Evolutionary conservation across 2,329 filamentous ascomycete genomes (phyloP), one percentile per base, ranked within the genome.

Genomic region (Penicillium frequentans): DNA sequence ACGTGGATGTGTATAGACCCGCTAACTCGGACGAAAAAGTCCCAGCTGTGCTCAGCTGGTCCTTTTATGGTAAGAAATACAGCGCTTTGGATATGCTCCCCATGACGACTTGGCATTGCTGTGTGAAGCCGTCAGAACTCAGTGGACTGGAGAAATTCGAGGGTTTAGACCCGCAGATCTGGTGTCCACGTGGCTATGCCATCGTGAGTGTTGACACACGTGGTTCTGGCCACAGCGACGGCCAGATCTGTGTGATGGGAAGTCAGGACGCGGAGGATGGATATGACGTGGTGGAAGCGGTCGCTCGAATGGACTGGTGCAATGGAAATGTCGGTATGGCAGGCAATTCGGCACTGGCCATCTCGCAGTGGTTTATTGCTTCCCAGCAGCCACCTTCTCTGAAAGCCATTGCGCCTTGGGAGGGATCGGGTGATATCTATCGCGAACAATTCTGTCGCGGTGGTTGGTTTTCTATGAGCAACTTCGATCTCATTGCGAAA

Each of bases 391-490:
- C 79, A 13, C 78, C 77, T 0, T 71, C 68, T 13, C 68, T 81
- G 5, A 70, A 70, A n/a, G 71, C 72, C 0, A 79, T 81, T 35
- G 77, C 77, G 1, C 81, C 70, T 48, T 78, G 77, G 77, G 79
- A 82, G 62, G 79, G 77, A 6, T 73, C 68, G 31, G 72, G 72
- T 1, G 80, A 54, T 49, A 54, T 49, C 8, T 82, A 78, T 57
- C 74, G 78, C 1, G 79, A 82, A 58, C 73, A 77, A 24, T 77
- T 80, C 55, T 71, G 70, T 45, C 73, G 45, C 1, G 46, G 52
- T 37, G 52, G 52, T 14, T 54, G 52, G 52, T 54, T 54, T 23
- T 45, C 52, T 5, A 54, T 54, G 52, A 54, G 52, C 37, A 54
- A 54, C 26, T 54, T 54, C 16, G 75, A 78, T 52, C 68, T 77